Evolutionary conservation across 495 filamentous ascomycete species (phyloP).

Genomic region (Penicillium canescens): DNA sequence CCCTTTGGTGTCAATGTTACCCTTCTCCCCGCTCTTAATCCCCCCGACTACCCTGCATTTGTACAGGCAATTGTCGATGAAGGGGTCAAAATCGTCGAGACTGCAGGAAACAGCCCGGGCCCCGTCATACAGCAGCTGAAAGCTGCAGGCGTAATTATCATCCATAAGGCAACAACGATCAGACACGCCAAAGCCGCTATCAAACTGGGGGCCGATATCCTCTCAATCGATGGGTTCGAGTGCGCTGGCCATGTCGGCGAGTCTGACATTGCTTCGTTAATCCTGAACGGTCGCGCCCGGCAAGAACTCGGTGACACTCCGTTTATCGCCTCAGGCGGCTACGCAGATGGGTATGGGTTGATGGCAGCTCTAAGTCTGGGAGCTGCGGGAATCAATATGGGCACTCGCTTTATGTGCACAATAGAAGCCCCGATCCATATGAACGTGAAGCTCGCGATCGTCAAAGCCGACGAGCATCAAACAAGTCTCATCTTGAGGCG

Average conservation of each 20-base stretch:
- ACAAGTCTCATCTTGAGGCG: constrained; percentile 83
- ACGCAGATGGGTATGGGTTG: constrained; percentile 90
- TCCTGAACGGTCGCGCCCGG: constrained; percentile 80
- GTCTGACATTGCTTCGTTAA: constrained; percentile 95
- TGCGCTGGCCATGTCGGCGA: constrained; percentile 96
- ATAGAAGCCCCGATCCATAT: constrained; percentile 87
- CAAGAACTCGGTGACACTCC: constrained; percentile 75
- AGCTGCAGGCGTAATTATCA: constrained; percentile 68
- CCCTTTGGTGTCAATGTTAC: constrained; percentile 97
- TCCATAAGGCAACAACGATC: constrained; percentile 98
- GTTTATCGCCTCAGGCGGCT: constrained; percentile 94
- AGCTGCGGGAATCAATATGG: constrained; percentile 94
- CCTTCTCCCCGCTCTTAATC: constrained; percentile 81
- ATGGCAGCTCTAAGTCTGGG: constrained; percentile 89
- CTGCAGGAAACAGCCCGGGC: constrained; percentile 89
- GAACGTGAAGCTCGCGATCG: constrained; percentile 91
- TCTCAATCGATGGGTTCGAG: constrained; percentile 96
- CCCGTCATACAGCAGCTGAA: constrained; percentile 92
- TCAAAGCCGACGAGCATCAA: constrained; percentile 82
- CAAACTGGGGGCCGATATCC: constrained; percentile 92
- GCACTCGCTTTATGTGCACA: constrained; percentile 90
- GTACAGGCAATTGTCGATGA: constrained; percentile 90
- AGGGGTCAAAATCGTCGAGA: constrained; percentile 92
- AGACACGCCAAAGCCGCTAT: constrained; percentile 86
- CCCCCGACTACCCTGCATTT: constrained; percentile 89